These are phyloP conservation scores for Malassezia arunalokei DNA, from an alignment of 1,284 basidiomycete species.

Conservation along the genomic window DNA sequence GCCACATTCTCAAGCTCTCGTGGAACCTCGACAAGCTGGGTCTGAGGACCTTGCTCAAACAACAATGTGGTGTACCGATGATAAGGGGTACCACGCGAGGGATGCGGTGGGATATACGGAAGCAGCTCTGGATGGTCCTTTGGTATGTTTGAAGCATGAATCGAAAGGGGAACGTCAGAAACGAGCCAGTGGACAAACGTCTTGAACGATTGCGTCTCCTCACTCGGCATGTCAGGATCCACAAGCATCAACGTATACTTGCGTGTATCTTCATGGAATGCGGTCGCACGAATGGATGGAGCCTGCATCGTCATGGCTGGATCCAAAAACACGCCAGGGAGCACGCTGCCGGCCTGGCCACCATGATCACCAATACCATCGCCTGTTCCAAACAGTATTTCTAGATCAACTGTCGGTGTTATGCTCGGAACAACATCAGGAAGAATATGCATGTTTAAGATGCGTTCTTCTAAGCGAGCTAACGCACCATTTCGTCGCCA, in stretches of 20 bases:
- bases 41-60: constrained; percentile 54
- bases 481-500: constrained; percentile 75
- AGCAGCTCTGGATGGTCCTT: constrained; percentile 56
- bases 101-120: constrained; percentile 71
- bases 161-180: constrained; percentile 49
- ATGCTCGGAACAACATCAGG: constrained; percentile 70
- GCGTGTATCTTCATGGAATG: constrained; percentile 65
- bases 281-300: constrained; percentile 59
- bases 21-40: neutral
- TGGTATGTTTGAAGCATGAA: neutral
- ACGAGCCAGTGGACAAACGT: constrained; percentile 76
- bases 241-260: constrained; percentile 79
- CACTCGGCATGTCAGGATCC: constrained; percentile 77
- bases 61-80: constrained; percentile 71
- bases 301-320: constrained; percentile 54
- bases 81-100: constrained; percentile 68
- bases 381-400: constrained; percentile 52
- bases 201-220: constrained; percentile 56
- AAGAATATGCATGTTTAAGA: constrained; percentile 75
- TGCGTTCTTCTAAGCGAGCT: constrained; percentile 81
- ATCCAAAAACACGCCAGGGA: constrained; percentile 54
- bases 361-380: constrained; percentile 44
- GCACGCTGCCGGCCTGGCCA: constrained; percentile 53
- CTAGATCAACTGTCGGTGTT: constrained; percentile 62
- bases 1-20: constrained; percentile 58